Conservation (phyloP, 768 basidiomycete genomes). For the Cystobasidium tubakii region DNA sequence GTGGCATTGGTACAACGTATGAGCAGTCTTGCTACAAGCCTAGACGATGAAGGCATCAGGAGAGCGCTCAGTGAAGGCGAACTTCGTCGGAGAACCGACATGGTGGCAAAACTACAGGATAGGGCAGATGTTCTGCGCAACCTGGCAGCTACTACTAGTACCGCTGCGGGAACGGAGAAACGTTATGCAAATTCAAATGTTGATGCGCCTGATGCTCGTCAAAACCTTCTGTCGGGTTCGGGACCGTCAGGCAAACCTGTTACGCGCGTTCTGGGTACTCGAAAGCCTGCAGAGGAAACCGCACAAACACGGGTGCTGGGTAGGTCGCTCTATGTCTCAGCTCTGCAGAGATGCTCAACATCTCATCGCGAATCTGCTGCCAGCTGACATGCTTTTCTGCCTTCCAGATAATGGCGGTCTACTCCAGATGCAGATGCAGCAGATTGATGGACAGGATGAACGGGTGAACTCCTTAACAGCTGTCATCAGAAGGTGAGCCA, state of each 20-base stretch:
- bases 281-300: slow-evolving; percentile 60
- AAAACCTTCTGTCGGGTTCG: slow-evolving; percentile 57
- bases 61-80: slow-evolving; percentile 83
- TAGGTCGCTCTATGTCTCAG: neutral
- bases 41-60: slow-evolving; percentile 55
- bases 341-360: no score
- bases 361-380: neutral
- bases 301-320: slow-evolving; percentile 70
- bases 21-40: slow-evolving; percentile 63
- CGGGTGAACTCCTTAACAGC: slow-evolving; percentile 71
- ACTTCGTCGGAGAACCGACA: slow-evolving; percentile 76
- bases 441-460: slow-evolving; percentile 74
- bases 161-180: neutral
- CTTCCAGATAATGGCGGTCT: slow-evolving; percentile 65
- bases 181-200: neutral
- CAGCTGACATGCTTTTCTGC: neutral
- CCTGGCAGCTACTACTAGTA: slow-evolving; percentile 68
- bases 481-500: slow-evolving; percentile 56
- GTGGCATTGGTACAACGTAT: slow-evolving; percentile 67
- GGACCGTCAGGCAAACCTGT: slow-evolving; percentile 47
- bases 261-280: slow-evolving; percentile 68
- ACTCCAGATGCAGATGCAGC: slow-evolving; percentile 66
- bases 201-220: slow-evolving; percentile 56
- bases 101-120: slow-evolving; percentile 79
- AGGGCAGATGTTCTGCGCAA: slow-evolving; percentile 80